Conservation (phyloP, 257 asterid genomes). For the Solanum corneliomulleri region DNA sequence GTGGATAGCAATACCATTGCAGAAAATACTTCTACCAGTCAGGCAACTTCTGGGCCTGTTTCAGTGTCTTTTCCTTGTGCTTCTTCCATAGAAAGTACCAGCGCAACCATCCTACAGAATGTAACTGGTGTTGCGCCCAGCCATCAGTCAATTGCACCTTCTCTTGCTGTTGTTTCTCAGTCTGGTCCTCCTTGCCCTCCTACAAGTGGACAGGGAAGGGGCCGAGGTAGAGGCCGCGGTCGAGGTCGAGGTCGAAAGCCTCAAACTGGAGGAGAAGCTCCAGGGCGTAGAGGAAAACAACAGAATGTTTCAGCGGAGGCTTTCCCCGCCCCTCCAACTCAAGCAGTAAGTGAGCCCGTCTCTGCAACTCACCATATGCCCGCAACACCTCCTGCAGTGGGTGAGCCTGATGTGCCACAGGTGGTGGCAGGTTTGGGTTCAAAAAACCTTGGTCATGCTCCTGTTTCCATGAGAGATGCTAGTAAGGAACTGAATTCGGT, state of each 20-base stretch:
- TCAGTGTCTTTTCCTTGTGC: constrained; percentile 12
- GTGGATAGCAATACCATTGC: neutral
- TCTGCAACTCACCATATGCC: constrained; percentile 4
- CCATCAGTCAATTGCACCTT: constrained; percentile 25
- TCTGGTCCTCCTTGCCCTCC: constrained; percentile 29
- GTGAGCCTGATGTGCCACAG: constrained; percentile 14
- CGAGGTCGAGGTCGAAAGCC: constrained; percentile 56
- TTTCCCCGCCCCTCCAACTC: constrained; percentile 16
- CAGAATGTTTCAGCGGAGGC: constrained; percentile 23
- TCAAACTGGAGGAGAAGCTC: constrained; percentile 52
- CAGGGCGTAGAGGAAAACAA: constrained; percentile 69
- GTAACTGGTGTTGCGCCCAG: constrained; percentile 20
- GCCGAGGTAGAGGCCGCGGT: constrained; percentile 48
- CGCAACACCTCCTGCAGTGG: neutral
- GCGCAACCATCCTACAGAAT: constrained; percentile 27
- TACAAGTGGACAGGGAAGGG: constrained; percentile 58
- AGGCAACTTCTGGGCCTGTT: constrained; percentile 20
- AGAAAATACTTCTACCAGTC: constrained; percentile 5
- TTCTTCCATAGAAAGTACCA: constrained; percentile 18
- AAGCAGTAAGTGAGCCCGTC: constrained; percentile 6
- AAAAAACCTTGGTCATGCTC: neutral
- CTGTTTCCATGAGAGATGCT: neutral
- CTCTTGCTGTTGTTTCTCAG: constrained; percentile 32
- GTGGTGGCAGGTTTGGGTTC: constrained; percentile 23
- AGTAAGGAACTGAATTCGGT: neutral